Evolutionary conservation across 441 rosid genomes (phyloP).

Genomic region (Populus hybrid): DNA sequence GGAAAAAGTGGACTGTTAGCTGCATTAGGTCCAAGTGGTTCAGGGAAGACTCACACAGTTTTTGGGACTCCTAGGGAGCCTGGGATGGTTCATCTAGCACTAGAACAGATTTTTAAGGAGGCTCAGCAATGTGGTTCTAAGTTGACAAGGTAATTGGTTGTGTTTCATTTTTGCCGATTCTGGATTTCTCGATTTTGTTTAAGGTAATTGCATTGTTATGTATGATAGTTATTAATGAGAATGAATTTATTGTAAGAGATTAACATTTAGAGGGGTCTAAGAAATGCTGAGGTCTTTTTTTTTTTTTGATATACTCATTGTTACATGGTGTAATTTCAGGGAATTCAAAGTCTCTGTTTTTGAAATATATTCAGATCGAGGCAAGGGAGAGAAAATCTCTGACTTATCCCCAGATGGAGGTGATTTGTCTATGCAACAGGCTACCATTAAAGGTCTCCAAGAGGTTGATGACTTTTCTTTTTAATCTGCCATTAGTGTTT

Average conservation of each 20-base stretch:
- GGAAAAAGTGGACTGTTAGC: conserved; percentile 88
- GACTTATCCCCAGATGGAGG: conserved; percentile 67
- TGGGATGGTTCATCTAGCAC: conserved; percentile 73
- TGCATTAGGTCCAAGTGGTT: conserved; percentile 88
- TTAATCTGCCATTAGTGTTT: neutral
- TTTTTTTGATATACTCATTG: neutral
- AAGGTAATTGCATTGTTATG: no score
- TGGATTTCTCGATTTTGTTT: neutral
- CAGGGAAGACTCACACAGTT: conserved; percentile 91
- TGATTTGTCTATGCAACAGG: conserved; percentile 66
- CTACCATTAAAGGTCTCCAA: conserved; percentile 64
- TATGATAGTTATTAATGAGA: no score
- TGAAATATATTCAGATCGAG: conserved; percentile 79
- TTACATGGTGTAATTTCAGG: conserved; percentile 36
- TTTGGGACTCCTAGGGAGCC: conserved; percentile 71
- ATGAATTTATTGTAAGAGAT: neutral
- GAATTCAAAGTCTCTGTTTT: conserved; percentile 64
- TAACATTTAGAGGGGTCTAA: neutral
- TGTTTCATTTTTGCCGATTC: neutral
- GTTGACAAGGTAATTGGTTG: conserved; percentile 36
- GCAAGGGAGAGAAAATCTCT: conserved; percentile 65
- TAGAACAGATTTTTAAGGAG: conserved; percentile 52
- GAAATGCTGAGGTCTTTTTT: neutral
- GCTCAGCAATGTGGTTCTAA: conserved; percentile 14
- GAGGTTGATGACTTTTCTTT: conserved; percentile 41